Evolutionary conservation across 2,329 filamentous ascomycete species (phyloP), one percentile per base, ranked within the genome.

Genomic region (Scedosporium boydii): DNA sequence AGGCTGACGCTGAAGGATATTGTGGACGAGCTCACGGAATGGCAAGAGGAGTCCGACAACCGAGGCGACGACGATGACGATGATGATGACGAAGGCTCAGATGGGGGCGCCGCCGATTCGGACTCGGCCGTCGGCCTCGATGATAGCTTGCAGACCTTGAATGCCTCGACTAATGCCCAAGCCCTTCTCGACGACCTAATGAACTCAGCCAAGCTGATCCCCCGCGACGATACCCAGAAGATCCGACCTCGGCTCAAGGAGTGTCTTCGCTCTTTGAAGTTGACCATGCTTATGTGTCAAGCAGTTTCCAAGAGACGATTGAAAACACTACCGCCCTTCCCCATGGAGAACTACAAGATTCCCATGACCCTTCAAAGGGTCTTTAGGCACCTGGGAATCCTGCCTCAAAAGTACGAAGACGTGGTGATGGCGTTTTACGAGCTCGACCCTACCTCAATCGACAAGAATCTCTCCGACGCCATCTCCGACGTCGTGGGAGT

Each of bases 11-110:
- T 97, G 26, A 84, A 90, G 68, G 93, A 97, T 76, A 89, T 91
- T 0, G 83, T 96, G 67, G 85, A 90, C 65, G 93, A 97, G 75
- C 74, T 97, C 66, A 90, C 91, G 71, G 91, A 93, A 68, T 97
- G 93, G 91, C 86, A 87, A 21, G 89, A 91, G 1, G 88, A 91
- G 68, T 82, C 84, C 9, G 81, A 82, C 0, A 83, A 85, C 3
- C 85, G 85, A 0, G 86, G 85, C 1, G 81, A 82, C 14, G 77
- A 82, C 0, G 79, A 82, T 26, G 77, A 75, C 41, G 78, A 85
- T 1, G 78, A 75, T 41, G 78, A 85, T 1, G 78, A 70, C 63
- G 77, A 73, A 7, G 62, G 12, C 10, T 38, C 34, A 9, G 34
- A 38, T 21, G 53, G 18, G 73, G 48, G 12, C 4, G 26, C 27